Base-by-base conservation (phyloP, 352 stramenopile species). In the Phytophthora foliorum region DNA sequence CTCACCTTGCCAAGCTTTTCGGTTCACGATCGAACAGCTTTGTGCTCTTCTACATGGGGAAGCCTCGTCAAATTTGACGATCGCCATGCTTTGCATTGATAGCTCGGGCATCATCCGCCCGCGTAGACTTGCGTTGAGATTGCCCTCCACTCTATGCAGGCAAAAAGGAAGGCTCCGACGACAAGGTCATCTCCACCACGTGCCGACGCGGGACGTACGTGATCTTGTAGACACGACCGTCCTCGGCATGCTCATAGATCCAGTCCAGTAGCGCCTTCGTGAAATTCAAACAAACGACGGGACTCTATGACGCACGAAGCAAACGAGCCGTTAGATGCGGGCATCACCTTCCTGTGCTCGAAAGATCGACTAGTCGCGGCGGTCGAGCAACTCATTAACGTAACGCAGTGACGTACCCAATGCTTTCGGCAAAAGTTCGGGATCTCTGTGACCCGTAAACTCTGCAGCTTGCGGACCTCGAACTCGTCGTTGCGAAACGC, bases 401-500 rank as follows among this genome's bases (percentile, higher is more conserved):
- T 58, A 66, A 38, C 54, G 48, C 29, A 41, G 19, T 17, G 59
- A 57, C 50, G 59, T 75, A 94, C 84, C 84, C 86, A 94, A 67
- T 92, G 80, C 57, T 90, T 90, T 55, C 74, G 81, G 48, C 80
- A 89, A 41, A 87, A 93, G 8, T 58, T 78, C 7, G 86, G 84
- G 45, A 93, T 84, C 8, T 90, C 74, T 0, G 76, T 81, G 22
- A 86, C 91, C 17, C 62, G 61, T 42, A 94, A 93, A 1, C 57
- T 88, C 64, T 93, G 84, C 17, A 92, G 63, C 46, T 94, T 93
- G 16, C 65, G 54, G 19, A 93, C 66, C 46, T 77, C 36, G 55
- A 91, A 94, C 7, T 78, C 57, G 45, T 92, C 83, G 53, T 82
- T 67, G 39, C 87, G 83, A 65, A 94, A 94, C 31, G 81, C 87